A percentile compares a stretch with the other conserved stretches of the same genome.
phyloP scores from a whole-genome alignment of 2,329 filamentous ascomycete species.

The Alternaria postmessia region DNA sequence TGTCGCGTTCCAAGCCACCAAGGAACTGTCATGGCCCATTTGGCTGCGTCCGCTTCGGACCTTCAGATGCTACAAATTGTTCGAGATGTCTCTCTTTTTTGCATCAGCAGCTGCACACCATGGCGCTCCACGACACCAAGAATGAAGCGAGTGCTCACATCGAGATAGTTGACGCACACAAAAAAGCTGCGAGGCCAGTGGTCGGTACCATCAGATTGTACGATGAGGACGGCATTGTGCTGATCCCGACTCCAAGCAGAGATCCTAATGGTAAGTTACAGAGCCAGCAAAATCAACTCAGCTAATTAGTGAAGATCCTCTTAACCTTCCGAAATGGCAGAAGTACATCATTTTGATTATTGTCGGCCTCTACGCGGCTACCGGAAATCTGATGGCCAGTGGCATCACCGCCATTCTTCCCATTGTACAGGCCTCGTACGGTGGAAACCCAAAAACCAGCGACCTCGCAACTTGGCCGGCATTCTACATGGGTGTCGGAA shows the following conservation, averaged over 20 bases:
- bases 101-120: background rate
- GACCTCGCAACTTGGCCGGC: slow-evolving; percentile 22
- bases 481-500: slow-evolving; percentile 22
- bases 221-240: slow-evolving; percentile 20
- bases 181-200: slow-evolving; percentile 21
- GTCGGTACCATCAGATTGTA: slow-evolving; percentile 19
- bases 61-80: slow-evolving; percentile 2
- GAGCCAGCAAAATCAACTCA: background rate
- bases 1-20: background rate
- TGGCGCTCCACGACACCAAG: slow-evolving; percentile 13
- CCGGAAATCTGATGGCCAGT: slow-evolving; percentile 19
- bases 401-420: slow-evolving; percentile 21
- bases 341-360: slow-evolving; percentile 21
- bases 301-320: slow-evolving; percentile 5
- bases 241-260: slow-evolving; percentile 19
- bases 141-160: slow-evolving; percentile 11
- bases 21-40: background rate
- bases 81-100: background rate
- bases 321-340: slow-evolving; percentile 20
- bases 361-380: slow-evolving; percentile 18
- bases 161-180: slow-evolving; percentile 18
- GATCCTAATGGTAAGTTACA: slow-evolving; percentile 20
- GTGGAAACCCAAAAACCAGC: slow-evolving; percentile 12
- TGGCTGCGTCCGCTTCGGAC: background rate
- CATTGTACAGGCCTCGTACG: slow-evolving; percentile 11